Evolutionary conservation across 768 basidiomycete species (phyloP).

Genomic region (Tulasnella sp.): DNA sequence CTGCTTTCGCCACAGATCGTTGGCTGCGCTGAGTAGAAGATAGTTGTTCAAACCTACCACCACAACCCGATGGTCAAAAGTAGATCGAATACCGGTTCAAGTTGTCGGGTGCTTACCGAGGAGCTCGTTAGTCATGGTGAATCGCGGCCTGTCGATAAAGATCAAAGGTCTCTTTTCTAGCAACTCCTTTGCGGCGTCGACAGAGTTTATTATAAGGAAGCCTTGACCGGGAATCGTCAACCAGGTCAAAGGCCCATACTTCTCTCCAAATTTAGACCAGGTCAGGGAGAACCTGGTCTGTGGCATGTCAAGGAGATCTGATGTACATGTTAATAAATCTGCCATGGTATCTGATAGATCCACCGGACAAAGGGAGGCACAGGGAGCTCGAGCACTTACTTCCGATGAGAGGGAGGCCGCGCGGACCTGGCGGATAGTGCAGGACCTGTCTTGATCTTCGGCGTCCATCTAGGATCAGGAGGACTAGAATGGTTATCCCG

Average conservation of each 20-base stretch:
- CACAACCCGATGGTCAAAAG: too few species aligned
- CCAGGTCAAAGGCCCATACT: constrained; percentile 22
- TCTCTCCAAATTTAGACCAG: constrained; percentile 19
- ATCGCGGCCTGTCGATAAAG: constrained; percentile 34
- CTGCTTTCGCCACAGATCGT: neutral
- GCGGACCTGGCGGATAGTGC: too few species aligned
- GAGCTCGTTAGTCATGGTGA: neutral
- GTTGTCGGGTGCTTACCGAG: neutral
- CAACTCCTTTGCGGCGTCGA: constrained; percentile 33
- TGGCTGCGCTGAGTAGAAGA: neutral
- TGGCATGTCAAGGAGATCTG: constrained; percentile 39
- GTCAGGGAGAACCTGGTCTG: neutral
- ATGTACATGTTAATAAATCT: too few species aligned
- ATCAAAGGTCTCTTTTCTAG: constrained; percentile 34
- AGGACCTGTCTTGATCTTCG: too few species aligned
- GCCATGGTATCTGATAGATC: neutral
- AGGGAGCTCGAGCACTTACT: too few species aligned
- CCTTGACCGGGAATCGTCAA: constrained; percentile 29
- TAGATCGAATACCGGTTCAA: too few species aligned
- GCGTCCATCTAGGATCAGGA: too few species aligned
- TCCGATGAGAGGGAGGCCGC: too few species aligned
- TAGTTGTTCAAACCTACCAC: too few species aligned
- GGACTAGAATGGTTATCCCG: too few species aligned
- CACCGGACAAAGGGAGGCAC: too few species aligned
- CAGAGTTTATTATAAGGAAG: constrained; percentile 27